Evolutionary conservation across 164 flowering plant species (phyloP).

Genomic region (Magnolia changhungtana): DNA sequence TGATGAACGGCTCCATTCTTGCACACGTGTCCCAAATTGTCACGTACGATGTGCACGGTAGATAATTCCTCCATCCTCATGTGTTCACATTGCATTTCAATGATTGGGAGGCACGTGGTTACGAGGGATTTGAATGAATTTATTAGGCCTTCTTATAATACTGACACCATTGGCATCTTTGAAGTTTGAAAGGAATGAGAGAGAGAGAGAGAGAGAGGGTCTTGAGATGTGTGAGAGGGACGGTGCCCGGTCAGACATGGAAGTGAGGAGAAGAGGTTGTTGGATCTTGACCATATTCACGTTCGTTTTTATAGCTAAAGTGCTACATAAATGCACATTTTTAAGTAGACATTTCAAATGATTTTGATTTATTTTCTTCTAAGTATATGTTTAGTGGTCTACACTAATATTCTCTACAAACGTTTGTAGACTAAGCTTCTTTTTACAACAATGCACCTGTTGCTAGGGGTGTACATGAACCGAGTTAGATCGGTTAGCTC

Average conservation of each 20-base stretch:
- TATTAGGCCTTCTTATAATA: slow-evolving; percentile 1
- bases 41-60: too few relatives aligned
- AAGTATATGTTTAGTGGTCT: too few relatives aligned
- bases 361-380: too few relatives aligned
- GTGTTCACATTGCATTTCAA: not conserved
- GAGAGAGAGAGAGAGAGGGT: not conserved
- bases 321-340: not conserved
- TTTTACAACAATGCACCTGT: too few relatives aligned
- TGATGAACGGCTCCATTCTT: too few relatives aligned
- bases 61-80: too few relatives aligned
- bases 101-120: not conserved
- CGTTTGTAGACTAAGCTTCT: too few relatives aligned
- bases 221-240: not conserved
- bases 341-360: too few relatives aligned
- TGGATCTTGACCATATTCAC: slow-evolving; percentile 3
- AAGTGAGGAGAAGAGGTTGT: not conserved
- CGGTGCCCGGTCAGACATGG: slow-evolving; percentile 6
- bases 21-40: too few relatives aligned
- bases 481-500: too few relatives aligned
- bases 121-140: not conserved
- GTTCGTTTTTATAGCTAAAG: not conserved
- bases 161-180: not conserved
- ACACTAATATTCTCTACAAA: too few relatives aligned
- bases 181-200: not conserved
- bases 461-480: too few relatives aligned